Base-by-base conservation (phyloP, 345 rosid genomes). In the Erucastrum elatum region DNA sequence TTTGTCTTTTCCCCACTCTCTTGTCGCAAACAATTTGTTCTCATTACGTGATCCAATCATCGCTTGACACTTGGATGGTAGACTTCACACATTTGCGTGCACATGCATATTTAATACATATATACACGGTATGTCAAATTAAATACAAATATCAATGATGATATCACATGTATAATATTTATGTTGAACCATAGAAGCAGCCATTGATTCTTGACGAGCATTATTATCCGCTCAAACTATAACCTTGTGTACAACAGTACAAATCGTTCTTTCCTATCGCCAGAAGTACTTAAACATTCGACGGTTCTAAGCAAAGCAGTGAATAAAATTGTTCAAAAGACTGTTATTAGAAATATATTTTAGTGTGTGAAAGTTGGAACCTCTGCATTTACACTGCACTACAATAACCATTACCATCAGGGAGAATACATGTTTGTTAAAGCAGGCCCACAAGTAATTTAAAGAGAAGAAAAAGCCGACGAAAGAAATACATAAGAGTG, bases 81-180 rank as follows among this genome's bases (percentile, higher is more conserved):
- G 33, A 70, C 27, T 3, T 9, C 53, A 27, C 39, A 39, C 25
- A 12, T 55, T 30, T 60, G 4, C 15, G 25, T 11, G n/a, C 59
- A 75, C 12, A 68, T 59, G 74, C 51, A 77, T 69, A 76, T 49
- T 17, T 31, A 46, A 15, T 27, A 29, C 31, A 29, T 29, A 6
- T 29, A 62, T 31, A 71, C 56, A 78, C 72, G 72, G 77, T 41
- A 78, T 72, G 59, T 44, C 30, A 66, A 58, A 78, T 30, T 78
- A 66, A 78, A 72, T 78, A 66, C 72, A 58, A 12, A 41, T 78
- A 67, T 78, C 77, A 72, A 67, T 55, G 64, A 78, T 8, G 62
- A 66, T 56, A 56, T 78, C 72, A 66, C 81, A 78, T 72, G 77
- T 58, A 56, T 77, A 63, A 12, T 70, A 55, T 77, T 64, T 37